Conservation (phyloP, 129 eudicot genomes). For the Apium graveolens region DNA sequence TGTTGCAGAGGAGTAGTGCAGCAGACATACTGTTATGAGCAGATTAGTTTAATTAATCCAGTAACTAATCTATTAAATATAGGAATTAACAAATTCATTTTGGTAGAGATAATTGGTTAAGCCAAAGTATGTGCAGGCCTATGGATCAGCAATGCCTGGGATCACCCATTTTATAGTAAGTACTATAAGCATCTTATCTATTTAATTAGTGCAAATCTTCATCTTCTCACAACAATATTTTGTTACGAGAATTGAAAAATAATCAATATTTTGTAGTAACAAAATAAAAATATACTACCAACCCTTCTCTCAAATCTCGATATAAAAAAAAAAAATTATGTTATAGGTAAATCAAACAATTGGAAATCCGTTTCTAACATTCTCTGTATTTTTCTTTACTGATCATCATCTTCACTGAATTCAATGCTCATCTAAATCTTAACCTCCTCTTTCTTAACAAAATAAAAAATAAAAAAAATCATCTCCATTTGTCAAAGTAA, state of each 20-base stretch:
- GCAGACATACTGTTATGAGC: slow-evolving; percentile 22
- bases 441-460: not conserved
- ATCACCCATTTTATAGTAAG: slow-evolving; percentile 34
- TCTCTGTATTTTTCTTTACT: not conserved
- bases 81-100: not conserved
- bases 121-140: slow-evolving; percentile 24
- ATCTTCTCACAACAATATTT: not conserved
- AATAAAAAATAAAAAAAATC: not conserved
- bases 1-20: not conserved
- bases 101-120: slow-evolving; percentile 13
- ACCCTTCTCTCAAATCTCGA: not conserved
- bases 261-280: no score
- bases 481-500: not conserved
- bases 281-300: no score
- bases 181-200: slow-evolving; percentile 26
- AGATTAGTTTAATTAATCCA: slow-evolving; percentile 11
- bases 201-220: not conserved
- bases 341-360: not conserved
- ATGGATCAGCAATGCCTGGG: slow-evolving; percentile 80
- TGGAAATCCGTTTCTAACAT: not conserved
- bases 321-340: not conserved
- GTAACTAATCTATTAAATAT: not conserved
- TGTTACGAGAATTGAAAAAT: not conserved
- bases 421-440: not conserved
- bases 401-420: not conserved